Percentiles rank a stretch among this genome's conserved stretches.
Evolutionary conservation across 495 filamentous ascomycete species (phyloP).

Genomic region (Daldinia vernicosa): DNA sequence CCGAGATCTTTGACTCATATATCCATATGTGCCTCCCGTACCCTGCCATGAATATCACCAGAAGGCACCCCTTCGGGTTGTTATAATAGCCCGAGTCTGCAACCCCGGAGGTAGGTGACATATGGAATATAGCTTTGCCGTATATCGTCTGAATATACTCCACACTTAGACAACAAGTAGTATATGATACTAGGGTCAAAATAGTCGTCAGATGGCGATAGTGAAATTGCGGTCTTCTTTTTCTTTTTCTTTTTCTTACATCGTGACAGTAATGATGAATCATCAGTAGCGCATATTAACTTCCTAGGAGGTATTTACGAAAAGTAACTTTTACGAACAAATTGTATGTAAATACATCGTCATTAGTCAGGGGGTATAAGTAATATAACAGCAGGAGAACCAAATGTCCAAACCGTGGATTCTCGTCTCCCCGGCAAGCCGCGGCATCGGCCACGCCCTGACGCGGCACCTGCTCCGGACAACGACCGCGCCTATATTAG

Average conservation of each 20-base stretch:
- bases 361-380: too few relatives aligned
- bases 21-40: not conserved
- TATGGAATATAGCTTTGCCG: too few relatives aligned
- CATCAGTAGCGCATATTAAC: not conserved
- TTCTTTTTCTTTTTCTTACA: not conserved
- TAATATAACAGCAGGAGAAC: not conserved
- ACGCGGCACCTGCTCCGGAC: slow-evolving; percentile 70
- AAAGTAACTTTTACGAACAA: not conserved
- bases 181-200: not conserved
- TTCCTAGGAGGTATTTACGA: not conserved
- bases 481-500: slow-evolving; percentile 74
- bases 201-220: not conserved
- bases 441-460: slow-evolving; percentile 78
- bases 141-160: too few relatives aligned
- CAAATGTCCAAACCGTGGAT: slow-evolving; percentile 53
- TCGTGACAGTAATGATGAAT: slow-evolving; percentile 13
- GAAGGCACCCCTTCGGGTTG: too few relatives aligned
- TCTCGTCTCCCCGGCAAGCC: slow-evolving; percentile 70
- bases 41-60: too few relatives aligned
- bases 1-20: too few relatives aligned
- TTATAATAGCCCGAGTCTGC: too few relatives aligned
- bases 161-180: not conserved
- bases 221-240: not conserved
- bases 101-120: too few relatives aligned
- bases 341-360: not conserved